Evolutionary conservation across 2,329 filamentous ascomycete species (phyloP).

Genomic region (Niveomyces coronatus): DNA sequence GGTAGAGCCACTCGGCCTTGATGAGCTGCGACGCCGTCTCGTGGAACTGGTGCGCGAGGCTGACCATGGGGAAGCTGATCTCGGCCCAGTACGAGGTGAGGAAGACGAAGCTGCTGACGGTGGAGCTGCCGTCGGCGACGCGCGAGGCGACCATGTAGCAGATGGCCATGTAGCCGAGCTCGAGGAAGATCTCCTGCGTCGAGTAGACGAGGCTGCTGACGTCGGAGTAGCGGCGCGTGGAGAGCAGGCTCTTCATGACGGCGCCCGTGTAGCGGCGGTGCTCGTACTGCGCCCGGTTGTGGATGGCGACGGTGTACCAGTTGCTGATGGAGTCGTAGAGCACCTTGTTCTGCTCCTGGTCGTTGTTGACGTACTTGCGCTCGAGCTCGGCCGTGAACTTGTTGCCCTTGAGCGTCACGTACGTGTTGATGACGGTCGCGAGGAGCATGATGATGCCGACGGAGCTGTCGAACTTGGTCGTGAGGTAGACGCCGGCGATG

Average conservation of each 20-base stretch:
- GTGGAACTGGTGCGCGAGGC: conserved; percentile 19
- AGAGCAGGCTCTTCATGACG: conserved; percentile 9
- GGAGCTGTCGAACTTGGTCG: conserved; percentile 35
- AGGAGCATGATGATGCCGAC: conserved; percentile 16
- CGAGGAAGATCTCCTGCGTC: conserved; percentile 11
- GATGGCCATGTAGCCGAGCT: conserved; percentile 15
- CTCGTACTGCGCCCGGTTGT: conserved; percentile 18
- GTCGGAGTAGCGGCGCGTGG: conserved; percentile 10
- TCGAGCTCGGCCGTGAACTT: conserved; percentile 9
- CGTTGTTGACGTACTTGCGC: conserved; percentile 10
- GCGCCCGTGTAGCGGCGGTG: conserved; percentile 14
- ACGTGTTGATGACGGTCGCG: conserved; percentile 11
- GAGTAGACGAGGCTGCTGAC: conserved; percentile 8
- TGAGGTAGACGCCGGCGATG: conserved; percentile 51
- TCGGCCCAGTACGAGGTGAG: conserved; percentile 53
- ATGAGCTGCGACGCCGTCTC: conserved; percentile 37
- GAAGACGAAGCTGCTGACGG: conserved; percentile 51
- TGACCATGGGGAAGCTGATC: conserved; percentile 29
- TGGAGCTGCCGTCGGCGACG: conserved; percentile 1
- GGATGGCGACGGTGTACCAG: conserved; percentile 44
- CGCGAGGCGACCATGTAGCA: conserved; percentile 13
- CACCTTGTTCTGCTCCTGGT: conserved; percentile 12
- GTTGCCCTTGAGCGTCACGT: conserved; percentile 13
- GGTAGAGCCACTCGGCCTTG: conserved; percentile 51
- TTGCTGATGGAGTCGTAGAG: conserved; percentile 16